Evolutionary conservation across 208 protist species (phyloP).

Genomic region (Acanthamoeba triangularis): DNA sequence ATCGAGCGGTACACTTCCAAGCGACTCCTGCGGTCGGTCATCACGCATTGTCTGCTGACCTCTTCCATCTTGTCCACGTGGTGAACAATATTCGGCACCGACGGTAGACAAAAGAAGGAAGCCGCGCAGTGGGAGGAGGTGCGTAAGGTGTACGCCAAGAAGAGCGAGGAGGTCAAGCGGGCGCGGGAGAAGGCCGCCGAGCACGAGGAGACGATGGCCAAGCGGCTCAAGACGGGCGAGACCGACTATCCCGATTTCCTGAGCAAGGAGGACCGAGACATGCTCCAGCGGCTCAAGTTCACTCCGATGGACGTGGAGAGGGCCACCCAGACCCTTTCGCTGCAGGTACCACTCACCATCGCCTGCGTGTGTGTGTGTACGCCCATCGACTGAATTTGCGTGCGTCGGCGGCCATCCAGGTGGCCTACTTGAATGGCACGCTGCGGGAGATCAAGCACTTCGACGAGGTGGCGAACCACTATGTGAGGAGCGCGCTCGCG

Average conservation of each 20-base stretch:
- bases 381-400: neutral
- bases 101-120: neutral
- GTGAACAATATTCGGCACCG: no score
- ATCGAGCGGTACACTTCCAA: neutral
- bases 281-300: neutral
- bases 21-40: neutral
- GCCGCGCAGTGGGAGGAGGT: neutral
- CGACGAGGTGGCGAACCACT: neutral
- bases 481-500: neutral
- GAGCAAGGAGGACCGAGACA: neutral
- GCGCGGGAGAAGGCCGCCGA: neutral
- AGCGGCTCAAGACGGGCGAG: conserved; percentile 17
- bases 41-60: neutral
- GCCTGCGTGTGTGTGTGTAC: neutral
- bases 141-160: neutral
- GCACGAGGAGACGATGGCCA: neutral
- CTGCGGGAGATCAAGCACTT: neutral
- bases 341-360: neutral
- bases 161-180: neutral
- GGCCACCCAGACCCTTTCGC: neutral
- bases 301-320: conserved; percentile 9
- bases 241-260: conserved; percentile 3
- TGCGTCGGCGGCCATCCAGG: neutral
- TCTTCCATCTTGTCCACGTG: neutral
- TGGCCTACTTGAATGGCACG: conserved; percentile 19